Base-by-base conservation (phyloP, 2,329 filamentous ascomycete genomes). In the Penicillium sp. region DNA sequence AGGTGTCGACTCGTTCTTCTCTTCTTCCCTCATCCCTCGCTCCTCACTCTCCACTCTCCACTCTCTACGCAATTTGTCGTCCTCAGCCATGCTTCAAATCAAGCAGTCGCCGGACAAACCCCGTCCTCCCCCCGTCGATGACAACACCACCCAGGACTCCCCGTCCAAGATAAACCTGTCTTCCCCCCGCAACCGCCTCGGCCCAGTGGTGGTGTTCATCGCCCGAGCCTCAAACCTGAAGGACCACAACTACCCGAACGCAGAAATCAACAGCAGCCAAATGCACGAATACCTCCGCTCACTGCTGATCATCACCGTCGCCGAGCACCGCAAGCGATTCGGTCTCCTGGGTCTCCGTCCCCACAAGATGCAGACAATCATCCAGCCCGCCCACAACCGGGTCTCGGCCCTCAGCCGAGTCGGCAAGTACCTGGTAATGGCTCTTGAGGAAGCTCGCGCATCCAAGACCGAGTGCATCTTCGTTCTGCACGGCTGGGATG, bases 271-370 rank as follows among this genome's bases (percentile, higher is more conserved):
- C 48, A 3, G 2, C 5, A 2, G 0, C 9, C 48, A 52, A 37
- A 52, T 55, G 53, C 53, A 55, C n/a, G 29, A 22, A 29, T 52
- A 55, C 26, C 48, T 55, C 8, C 53, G 48, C 29, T 26, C 26
- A 22, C 40, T 52, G 11, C 48, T 55, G 13, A 11, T 52, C 7
- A 51, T 52, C 7, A 39, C 32, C 26, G 7, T 29, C 34, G 16
- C 16, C 16, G 48, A 55, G 40, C 53, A 55, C 35, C 48, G 53
- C 48, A 46, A 52, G 29, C 34, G 13, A 22, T 55, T 45, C 8
- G 47, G 40, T 11, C 11, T 34, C 3, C 40, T 52, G 5, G 48
- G 53, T 5, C 10, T 10, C 20, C 48, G 53, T n/a, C 53, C 47
- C 5, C 39, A 20, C 11, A 55, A 46, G 34, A 46, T 46, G 16